Percentiles rank a stretch among this genome's conserved stretches.
Evolutionary conservation across 2,329 filamentous ascomycete species (phyloP).

Genomic region (Elsinoe australis): DNA sequence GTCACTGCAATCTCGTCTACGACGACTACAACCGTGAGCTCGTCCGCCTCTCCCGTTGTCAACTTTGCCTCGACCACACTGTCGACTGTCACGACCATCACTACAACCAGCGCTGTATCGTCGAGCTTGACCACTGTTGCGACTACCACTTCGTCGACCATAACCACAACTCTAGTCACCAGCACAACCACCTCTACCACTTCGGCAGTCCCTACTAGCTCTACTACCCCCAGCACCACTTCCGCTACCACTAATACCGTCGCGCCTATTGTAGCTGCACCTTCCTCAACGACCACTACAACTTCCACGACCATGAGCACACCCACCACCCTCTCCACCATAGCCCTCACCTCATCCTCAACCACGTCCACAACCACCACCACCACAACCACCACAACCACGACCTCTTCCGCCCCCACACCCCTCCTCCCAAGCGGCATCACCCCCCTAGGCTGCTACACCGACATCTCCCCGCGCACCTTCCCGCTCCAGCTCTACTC

Average conservation of each 20-base stretch:
- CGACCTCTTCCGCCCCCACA: constrained; percentile 17
- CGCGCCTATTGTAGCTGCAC: constrained; percentile 17
- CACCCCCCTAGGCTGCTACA: constrained; percentile 26
- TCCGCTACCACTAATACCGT: neutral
- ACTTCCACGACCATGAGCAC: constrained; percentile 15
- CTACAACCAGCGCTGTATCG: constrained; percentile 5
- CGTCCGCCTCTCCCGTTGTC: neutral
- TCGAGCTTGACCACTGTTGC: neutral
- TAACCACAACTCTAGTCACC: constrained; percentile 13
- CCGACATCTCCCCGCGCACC: constrained; percentile 24
- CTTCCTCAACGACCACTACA: constrained; percentile 16
- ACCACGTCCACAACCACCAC: constrained; percentile 17
- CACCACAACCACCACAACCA: constrained; percentile 14
- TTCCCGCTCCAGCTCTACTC: constrained; percentile 22
- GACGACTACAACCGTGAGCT: constrained; percentile 8
- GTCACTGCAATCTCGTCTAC: constrained; percentile 15
- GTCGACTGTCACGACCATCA: constrained; percentile 11
- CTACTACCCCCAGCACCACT: constrained; percentile 15
- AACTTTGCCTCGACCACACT: neutral
- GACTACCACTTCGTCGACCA: constrained; percentile 8
- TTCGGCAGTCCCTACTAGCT: constrained; percentile 7
- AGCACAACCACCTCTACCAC: constrained; percentile 16
- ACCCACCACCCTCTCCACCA: constrained; percentile 12
- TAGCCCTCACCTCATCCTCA: constrained; percentile 7
- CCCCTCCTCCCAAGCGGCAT: constrained; percentile 18